Base-by-base conservation (phyloP, 1,284 basidiomycete genomes). In the Heliocybe sulcata region DNA sequence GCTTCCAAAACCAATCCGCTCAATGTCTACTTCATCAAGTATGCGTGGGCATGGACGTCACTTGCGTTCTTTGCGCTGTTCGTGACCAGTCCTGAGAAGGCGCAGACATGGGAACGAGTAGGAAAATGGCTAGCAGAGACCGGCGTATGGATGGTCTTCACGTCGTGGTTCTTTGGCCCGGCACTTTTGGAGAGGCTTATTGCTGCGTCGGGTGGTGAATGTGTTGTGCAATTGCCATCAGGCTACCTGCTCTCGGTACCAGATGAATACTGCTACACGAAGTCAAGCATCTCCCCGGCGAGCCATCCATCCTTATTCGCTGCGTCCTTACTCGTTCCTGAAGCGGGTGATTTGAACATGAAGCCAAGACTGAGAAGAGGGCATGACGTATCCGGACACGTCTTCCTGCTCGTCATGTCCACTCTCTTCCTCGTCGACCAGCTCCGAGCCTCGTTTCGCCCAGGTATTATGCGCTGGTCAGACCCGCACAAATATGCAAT, bases 361-460 rank as follows among this genome's bases (percentile, higher is more conserved):
- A 62, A 70, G 0, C 86, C 87, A 6, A 71, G 80, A 42, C 68
- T 92, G 61, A 81, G 82, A 64, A 85, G 80, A 57, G 95, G 95
- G 0, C 94, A 97, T 68, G 96, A 99, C 65, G 83, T 98, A 12
- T 95, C 92, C 0, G 95, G 95, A 1, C 96, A 99, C 67, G 80
- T 94, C 25, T 98, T 98, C 74, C 80, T 99, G 58, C 80, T 98
- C 61, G 90, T 90, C 1, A 81, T 97, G 72, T 80, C 87, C n/a
- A 74, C 81, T 8, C 74, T 97, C 19, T 87, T 97, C 66, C 77
- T 97, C 38, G 77, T 83, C 1, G 85, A 94, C 64, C 90, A 94
- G 67, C 67, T 96, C 16, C 63, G 74, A 55, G 66, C 75, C 35
- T 80, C 80, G 22, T 70, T 83, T 55, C 54, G 54, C 63, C 22